phyloP scores from a whole-genome alignment of 2,329 filamentous ascomycete genomes.

The Salinomyces thailandicus region DNA sequence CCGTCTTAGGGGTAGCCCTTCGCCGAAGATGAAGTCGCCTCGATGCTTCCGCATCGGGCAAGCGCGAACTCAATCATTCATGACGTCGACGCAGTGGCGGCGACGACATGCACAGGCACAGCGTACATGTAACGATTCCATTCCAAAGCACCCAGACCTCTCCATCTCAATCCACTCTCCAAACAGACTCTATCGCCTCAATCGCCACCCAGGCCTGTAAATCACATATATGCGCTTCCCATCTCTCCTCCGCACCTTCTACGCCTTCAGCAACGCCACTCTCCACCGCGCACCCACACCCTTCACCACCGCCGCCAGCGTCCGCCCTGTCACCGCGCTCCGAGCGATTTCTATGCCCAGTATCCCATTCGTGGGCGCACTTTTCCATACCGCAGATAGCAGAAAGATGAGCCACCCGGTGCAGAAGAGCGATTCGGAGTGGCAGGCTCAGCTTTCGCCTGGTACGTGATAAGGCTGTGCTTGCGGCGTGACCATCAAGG shows the following conservation, averaged over 20 bases:
- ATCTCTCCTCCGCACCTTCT: constrained; percentile 39
- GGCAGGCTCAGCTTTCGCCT: constrained; percentile 71
- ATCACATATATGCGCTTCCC: constrained; percentile 40
- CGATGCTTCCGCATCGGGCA: too few species aligned
- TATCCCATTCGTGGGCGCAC: constrained; percentile 65
- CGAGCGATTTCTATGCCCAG: constrained; percentile 52
- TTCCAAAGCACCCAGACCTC: too few species aligned
- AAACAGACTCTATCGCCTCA: too few species aligned
- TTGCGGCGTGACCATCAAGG: too few species aligned
- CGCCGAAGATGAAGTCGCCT: too few species aligned
- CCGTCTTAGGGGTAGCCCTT: too few species aligned
- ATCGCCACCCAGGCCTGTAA: too few species aligned
- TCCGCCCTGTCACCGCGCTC: constrained; percentile 23
- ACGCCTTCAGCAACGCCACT: constrained; percentile 38
- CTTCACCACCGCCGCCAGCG: constrained; percentile 19
- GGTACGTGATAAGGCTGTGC: constrained; percentile 46
- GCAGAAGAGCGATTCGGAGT: constrained; percentile 70
- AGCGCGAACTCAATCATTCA: too few species aligned
- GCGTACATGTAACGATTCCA: too few species aligned
- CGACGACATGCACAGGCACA: too few species aligned
- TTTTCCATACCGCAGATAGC: constrained; percentile 56
- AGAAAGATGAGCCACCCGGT: constrained; percentile 66
- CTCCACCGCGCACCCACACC: constrained; percentile 15
- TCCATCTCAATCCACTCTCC: too few species aligned
- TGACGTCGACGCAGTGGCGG: too few species aligned